These are phyloP conservation scores for Lagenaria siceraria DNA, from an alignment of 306 rosid genomes.

Conservation along the genomic window DNA sequence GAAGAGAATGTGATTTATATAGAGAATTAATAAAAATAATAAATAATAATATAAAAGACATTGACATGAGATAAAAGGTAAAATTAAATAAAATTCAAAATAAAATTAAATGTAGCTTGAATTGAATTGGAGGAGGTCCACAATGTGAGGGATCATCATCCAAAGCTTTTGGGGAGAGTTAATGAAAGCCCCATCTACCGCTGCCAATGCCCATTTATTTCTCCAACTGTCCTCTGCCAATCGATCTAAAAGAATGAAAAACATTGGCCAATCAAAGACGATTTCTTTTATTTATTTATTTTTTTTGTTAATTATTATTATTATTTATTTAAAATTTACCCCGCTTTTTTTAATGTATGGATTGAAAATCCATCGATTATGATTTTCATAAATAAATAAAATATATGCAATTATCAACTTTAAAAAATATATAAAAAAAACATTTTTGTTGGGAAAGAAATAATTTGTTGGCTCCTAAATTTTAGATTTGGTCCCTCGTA, in stretches of 20 bases:
- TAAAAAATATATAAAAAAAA: no score
- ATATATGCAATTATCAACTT: no score
- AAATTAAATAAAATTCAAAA: neutral
- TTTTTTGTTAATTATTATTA: no score
- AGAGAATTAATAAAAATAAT: neutral
- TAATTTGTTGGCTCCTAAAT: no score
- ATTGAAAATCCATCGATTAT: no score
- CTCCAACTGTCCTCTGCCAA: constrained; percentile 21
- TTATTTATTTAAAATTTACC: no score
- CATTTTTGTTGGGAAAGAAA: no score
- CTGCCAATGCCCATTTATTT: constrained; percentile 15
- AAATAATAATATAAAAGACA: no score
- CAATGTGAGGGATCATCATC: neutral
- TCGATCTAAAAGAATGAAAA: neutral
- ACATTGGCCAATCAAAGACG: neutral
- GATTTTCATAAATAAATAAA: no score
- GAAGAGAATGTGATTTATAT: neutral
- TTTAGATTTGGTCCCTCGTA: no score
- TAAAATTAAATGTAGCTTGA: neutral
- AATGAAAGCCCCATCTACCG: constrained; percentile 31
- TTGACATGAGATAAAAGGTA: neutral
- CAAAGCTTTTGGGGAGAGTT: constrained; percentile 15
- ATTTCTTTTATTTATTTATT: no score
- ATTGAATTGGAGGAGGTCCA: neutral
- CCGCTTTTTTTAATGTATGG: no score